These are phyloP conservation scores for Mycosarcoma mackinlayi DNA, from an alignment of 1,284 basidiomycete species.

Conservation along the genomic window DNA sequence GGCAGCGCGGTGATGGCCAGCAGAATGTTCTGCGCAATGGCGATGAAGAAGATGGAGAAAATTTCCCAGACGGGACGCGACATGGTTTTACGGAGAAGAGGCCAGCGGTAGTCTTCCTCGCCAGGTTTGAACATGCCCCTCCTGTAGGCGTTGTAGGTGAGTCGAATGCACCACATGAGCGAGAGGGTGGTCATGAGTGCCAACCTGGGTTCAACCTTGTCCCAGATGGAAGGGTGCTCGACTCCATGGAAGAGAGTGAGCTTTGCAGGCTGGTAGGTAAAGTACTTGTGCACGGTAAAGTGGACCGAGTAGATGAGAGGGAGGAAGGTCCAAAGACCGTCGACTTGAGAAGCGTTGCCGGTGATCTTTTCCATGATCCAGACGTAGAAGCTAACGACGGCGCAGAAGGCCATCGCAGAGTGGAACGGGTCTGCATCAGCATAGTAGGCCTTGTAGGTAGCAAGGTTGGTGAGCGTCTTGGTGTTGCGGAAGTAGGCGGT, in stretches of 20 bases:
- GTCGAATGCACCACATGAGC: constrained; percentile 70
- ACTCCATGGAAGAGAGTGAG: constrained; percentile 34
- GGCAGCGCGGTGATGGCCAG: constrained; percentile 73
- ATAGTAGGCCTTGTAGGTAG: constrained; percentile 52
- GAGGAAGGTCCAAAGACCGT: constrained; percentile 64
- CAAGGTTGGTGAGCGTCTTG: constrained; percentile 32
- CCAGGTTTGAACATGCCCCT: constrained; percentile 80
- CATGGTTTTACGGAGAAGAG: constrained; percentile 77
- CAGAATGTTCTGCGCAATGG: constrained; percentile 81
- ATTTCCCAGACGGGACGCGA: constrained; percentile 80
- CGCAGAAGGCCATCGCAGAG: constrained; percentile 55
- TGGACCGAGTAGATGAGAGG: constrained; percentile 61
- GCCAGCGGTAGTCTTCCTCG: constrained; percentile 94
- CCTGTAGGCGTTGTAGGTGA: constrained; percentile 85
- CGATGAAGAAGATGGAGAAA: constrained; percentile 83
- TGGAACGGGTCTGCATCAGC: constrained; percentile 56
- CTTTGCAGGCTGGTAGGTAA: constrained; percentile 48
- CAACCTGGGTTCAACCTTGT: constrained; percentile 65
- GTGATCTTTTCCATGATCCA: constrained; percentile 61
- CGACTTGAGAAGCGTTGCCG: constrained; percentile 63
- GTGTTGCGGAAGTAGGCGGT: constrained; percentile 27
- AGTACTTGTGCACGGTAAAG: constrained; percentile 59
- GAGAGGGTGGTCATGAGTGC: constrained; percentile 68
- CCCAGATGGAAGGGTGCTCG: constrained; percentile 37
- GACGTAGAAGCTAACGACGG: constrained; percentile 48